Base-by-base conservation (phyloP, 768 basidiomycete genomes). In the Ramaria rubella region DNA sequence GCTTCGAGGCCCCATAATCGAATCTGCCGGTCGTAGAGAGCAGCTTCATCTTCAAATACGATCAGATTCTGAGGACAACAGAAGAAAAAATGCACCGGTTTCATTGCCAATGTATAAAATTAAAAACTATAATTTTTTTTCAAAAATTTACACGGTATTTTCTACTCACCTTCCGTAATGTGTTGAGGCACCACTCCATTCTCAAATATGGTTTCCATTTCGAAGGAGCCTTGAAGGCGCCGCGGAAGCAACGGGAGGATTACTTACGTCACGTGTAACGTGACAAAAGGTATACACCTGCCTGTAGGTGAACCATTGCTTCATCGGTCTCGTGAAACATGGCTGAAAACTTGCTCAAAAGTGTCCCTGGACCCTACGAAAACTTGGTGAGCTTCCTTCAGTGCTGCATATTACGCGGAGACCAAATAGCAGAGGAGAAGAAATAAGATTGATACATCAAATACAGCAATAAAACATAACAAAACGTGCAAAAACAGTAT, bases 1-100 rank as follows among this genome's bases (percentile, higher is more conserved):
- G 96, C 96, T 69, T 97, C 96, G 40, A 97, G 81, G 44, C 96
- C 96, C 96, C 96, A 99, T 63, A 97, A 73, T 29, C 95, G 83
- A 75, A 98, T 96, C 70, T 98, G 94, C 26, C 95, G 85, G 69
- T 98, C 96, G 69, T 98, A 96, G 24, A 96, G 79, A 14, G 88
- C 90, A n/a, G 82, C 84, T 62, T 86, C 80, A 64, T 81, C 80
- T 81, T 57, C 11, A 49, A 26, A 40, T 34, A 30, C 54, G 45
- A 5, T 23, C n/a, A 36, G 40, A 42, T n/a, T 11, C 12, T 33
- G 54, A 53, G 21, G 24, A 6, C n/a, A 21, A 23, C 6, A 38
- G 12, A 38, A n/a, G n/a, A n/a, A n/a, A n/a, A n/a, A n/a, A n/a
- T n/a, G n/a, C n/a, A n/a, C n/a, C n/a, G n/a, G n/a, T n/a, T n/a